Evolutionary conservation across 495 filamentous ascomycete genomes (phyloP), one percentile per base, ranked within the genome.

Genomic region (Trichoderma gamsii): DNA sequence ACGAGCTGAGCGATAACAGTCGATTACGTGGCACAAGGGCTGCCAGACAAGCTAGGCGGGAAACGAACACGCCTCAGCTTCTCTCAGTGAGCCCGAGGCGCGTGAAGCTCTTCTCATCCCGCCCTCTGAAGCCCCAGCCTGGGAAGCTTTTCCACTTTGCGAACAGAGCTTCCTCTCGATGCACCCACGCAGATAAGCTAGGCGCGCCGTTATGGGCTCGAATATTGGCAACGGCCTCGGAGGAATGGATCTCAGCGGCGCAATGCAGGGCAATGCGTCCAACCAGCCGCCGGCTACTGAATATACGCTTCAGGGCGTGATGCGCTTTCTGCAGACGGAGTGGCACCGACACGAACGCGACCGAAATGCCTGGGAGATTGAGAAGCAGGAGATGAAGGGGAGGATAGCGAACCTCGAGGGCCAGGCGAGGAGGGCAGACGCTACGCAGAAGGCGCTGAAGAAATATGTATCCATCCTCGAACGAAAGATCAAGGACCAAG

Each of bases 331-430:
- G 43, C 96, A 98, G 81, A 94, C 93, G 44, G 95, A 99, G 86
- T 98, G 95, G 95, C 96, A 99, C 78, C 89, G 92, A 71, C 94
- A 98, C 74, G 95, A 99, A 77, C 91, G 95, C 79, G 96, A 97
- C 73, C 89, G 96, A 72, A 99, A 99, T 78, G 90, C 92, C 25
- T 99, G 95, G 95, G 95, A 98, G 74, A 99, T 99, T 75, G 95
- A 99, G 79, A 88, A 92, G 74, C 95, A 96, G 69, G 95, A 98
- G 82, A 99, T 99, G 95, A 98, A 97, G 79, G 92, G 91, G 70
- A 88, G 94, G 76, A 97, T 99, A 79, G 95, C 93, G n/a, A 88
- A 90, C 73, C 83, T 97, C 70, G 95, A 99, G 75, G 95, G 95
- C 67, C 92, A 96, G 65, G 84, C 89, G 25, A 84, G 93, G 64